Evolutionary conservation across 495 filamentous ascomycete genomes (phyloP).

Genomic region (Tuber magnatum): DNA sequence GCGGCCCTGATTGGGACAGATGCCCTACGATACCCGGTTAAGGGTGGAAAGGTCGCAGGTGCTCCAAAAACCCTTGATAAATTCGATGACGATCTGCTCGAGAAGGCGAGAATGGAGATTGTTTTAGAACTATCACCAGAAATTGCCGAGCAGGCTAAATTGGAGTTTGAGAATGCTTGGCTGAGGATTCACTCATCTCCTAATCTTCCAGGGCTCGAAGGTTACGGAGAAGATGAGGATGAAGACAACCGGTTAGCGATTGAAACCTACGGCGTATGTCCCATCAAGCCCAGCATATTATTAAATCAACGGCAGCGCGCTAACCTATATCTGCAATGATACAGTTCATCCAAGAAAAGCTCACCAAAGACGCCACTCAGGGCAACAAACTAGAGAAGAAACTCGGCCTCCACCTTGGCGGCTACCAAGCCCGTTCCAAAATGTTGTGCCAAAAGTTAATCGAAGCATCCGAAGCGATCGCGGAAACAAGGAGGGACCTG

Average conservation of each 20-base stretch:
- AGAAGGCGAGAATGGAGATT: slow-evolving; percentile 68
- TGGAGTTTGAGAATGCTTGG: slow-evolving; percentile 60
- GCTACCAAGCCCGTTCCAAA: slow-evolving; percentile 82
- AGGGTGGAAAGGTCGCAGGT: slow-evolving; percentile 57
- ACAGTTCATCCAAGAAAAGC: slow-evolving; percentile 61
- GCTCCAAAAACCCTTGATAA: slow-evolving; percentile 54
- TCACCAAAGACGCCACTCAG: slow-evolving; percentile 64
- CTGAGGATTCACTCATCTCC: slow-evolving; percentile 52
- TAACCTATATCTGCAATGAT: slow-evolving; percentile 44
- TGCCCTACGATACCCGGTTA: slow-evolving; percentile 63
- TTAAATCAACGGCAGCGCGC: slow-evolving; percentile 27
- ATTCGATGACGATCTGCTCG: slow-evolving; percentile 64
- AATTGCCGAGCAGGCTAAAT: slow-evolving; percentile 49
- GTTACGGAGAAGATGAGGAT: slow-evolving; percentile 65
- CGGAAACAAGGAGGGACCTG: slow-evolving; percentile 63
- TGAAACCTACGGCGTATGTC: slow-evolving; percentile 59
- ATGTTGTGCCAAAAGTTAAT: slow-evolving; percentile 69
- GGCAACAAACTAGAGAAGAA: slow-evolving; percentile 90
- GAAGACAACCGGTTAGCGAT: slow-evolving; percentile 56
- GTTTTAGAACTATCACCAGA: slow-evolving; percentile 61
- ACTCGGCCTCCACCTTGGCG: slow-evolving; percentile 75
- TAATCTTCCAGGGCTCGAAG: slow-evolving; percentile 65
- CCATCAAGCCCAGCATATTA: slow-evolving; percentile 7
- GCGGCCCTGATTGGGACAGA: slow-evolving; percentile 75
- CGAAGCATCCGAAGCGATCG: slow-evolving; percentile 69